Evolutionary conservation across 2,329 filamentous ascomycete genomes (phyloP), one percentile per base, ranked within the genome.

Genomic region (Hymenoscyphus fraxineus): DNA sequence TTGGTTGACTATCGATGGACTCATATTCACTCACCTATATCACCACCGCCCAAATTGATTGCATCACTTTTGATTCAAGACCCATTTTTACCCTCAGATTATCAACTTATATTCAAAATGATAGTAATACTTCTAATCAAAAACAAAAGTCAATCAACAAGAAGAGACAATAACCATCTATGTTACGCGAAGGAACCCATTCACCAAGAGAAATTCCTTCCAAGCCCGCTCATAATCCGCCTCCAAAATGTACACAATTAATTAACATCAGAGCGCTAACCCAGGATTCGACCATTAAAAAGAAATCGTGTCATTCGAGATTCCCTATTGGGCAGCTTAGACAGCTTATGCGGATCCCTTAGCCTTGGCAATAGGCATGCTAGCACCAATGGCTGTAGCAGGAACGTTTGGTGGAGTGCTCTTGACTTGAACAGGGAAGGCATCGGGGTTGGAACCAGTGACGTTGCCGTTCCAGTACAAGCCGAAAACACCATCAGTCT

Each of bases 381-480:
- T 35, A 6, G 6, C 35, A 35, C 35, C 35, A 35, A 35, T 35
- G 35, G 35, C 35, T 9, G 35, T 35, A 35, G 35, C 35, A 35
- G 35, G 35, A 35, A 35, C 35, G 35, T 35, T 27, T 22, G 47
- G 47, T 22, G 47, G 47, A 13, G 47, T 54, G 3, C n/a, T 22
- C 19, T 54, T 54, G 27, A 72, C 16, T 35, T 58, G 59, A 13
- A 73, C 66, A 6, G 70, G 64, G 61, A 69, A 65, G 12, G 67
- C 57, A 16, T 64, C 65, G 9, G 60, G 41, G 16, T 59, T 60
- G 13, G 61, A 16, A 10, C 35, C 35, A 39, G 32, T n/a, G n/a
- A 22, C 13, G 16, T 64, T 59, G 31, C 59, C 64, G 47, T 73
- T 70, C 71, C 71, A 74, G 51, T 69, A 71, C 22, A 74, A 57